phyloP scores from a whole-genome alignment of 106 monocot species.

The Chionographis japonica region DNA sequence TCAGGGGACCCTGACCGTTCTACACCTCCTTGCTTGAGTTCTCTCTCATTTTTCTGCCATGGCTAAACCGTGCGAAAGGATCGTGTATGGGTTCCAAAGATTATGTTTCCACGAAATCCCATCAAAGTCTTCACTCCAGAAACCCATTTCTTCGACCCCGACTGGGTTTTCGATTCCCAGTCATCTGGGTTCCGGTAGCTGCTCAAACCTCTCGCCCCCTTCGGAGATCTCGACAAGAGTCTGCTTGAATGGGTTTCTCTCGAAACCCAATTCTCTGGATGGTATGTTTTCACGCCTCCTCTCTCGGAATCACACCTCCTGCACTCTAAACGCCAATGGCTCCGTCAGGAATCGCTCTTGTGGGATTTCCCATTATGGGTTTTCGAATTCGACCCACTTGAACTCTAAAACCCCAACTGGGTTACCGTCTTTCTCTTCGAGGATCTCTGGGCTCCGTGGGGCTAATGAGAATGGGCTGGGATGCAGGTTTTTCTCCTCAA shows the following conservation, averaged over 20 bases:
- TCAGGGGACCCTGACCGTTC: not conserved
- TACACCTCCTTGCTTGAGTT: not conserved
- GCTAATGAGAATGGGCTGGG: no score
- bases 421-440: not conserved
- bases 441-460: not conserved
- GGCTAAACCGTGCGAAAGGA: constrained; percentile 32
- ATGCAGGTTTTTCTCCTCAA: not conserved
- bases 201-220: not conserved
- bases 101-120: constrained; percentile 22
- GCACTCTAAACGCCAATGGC: no score
- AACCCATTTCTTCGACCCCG: not conserved
- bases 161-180: not conserved
- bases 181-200: not conserved
- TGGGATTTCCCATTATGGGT: not conserved
- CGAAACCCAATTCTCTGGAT: constrained; percentile 12
- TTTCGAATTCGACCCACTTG: not conserved
- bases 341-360: not conserved
- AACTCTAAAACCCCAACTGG: not conserved
- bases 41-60: constrained; percentile 3
- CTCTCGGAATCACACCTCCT: not conserved
- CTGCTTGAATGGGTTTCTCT: not conserved
- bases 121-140: constrained; percentile 8
- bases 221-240: constrained; percentile 13
- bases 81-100: constrained; percentile 16
- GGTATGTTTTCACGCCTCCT: constrained; percentile 15